Evolutionary conservation across 768 basidiomycete species (phyloP), one percentile per base, ranked within the genome.

Genomic region (Tephrocybe sp.): DNA sequence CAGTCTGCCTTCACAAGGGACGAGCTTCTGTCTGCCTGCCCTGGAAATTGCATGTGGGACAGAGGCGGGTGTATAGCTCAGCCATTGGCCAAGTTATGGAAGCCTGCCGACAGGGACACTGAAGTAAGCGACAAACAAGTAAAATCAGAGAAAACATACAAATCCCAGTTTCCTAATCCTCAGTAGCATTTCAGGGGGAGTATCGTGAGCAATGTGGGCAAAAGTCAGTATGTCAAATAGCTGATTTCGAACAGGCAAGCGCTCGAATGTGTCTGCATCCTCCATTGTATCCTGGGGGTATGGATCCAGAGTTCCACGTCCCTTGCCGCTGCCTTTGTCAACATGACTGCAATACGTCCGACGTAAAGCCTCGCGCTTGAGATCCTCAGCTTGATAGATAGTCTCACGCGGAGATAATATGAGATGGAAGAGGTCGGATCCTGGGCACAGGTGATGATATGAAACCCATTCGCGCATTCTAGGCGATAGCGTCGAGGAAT

Each of bases 21-120:
- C 21, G 46, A 25, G 13, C 21, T 5, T 32, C 39, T 22, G 12
- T 36, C 18, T 53, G 53, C 25, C 53, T 55, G 28, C 42, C 52
- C 22, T 49, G 61, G 28, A 68, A 55, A 31, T 59, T 67, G 57
- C 75, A 77, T 5, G 71, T 56, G 22, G 85, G 86, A 56, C 86
- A 87, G 34, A 86, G 64, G 26, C 75, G 76, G 32, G 75, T 69
- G 64, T 87, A 87, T 30, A 80, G 75, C 61, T 87, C 86, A 5
- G 80, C 75, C 82, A 87, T 87, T 3, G 86, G 82, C 84, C 84
- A 87, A 7, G 85, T 86, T 47, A 87, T 77, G 19, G 72, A 72
- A 22, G 83, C 77, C 86, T 87, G n/a, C n/a, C n/a, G n/a, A n/a
- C n/a, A 56, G 27, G 26, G 5, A 35, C 34, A 35, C n/a, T 5